Evolutionary conservation across 176 grass and related monocot species (phyloP), one percentile per base, ranked within the genome.

Genomic region (Bromus sterilis): DNA sequence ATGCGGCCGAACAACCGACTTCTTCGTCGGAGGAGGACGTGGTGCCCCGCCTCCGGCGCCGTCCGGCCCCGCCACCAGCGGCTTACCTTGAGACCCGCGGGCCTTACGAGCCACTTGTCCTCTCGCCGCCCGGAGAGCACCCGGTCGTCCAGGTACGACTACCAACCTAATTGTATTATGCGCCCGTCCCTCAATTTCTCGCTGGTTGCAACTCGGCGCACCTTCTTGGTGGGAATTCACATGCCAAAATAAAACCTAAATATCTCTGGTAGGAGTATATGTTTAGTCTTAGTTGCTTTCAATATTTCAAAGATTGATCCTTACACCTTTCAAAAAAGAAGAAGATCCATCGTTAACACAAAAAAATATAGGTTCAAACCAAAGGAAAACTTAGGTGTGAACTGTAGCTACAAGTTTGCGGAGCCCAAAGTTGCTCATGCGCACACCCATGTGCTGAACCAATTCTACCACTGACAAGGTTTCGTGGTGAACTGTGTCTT

Each of bases 111-210:
- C 92, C 95, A 3, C 83, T 94, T 68, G 86, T 92, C 33, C 82
- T 97, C 48, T 97, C 95, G 72, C 71, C 77, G 20, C 78, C 87
- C 7, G 90, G 77, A 46, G 89, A 91, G 40, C 39, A 3, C n/a
- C 89, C 89, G 15, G 35, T 94, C 53, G 87, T 92, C 73, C 88
- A 97, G 92, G 94, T 97, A 82, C n/a, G n/a, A n/a, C n/a, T n/a
- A n/a, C 67, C 16, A 20, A 61, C 24, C 8, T 41, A 26, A 24
- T 35, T 24, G 48, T 61, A 6, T 7, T 68, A 13, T 7, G 20
- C 26, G 20, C 16, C 42, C 11, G 24, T 77, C 51, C 26, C 29
- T 85, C 34, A 31, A 25, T 77, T 68, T n/a, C 43, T 55, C 31
- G 20, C 48, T 5, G 14, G 23, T 29, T 30, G 33, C 39, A 39